phyloP scores from a whole-genome alignment of 192 early-diverging fungal species.

The Umbelopsis isabellina region DNA sequence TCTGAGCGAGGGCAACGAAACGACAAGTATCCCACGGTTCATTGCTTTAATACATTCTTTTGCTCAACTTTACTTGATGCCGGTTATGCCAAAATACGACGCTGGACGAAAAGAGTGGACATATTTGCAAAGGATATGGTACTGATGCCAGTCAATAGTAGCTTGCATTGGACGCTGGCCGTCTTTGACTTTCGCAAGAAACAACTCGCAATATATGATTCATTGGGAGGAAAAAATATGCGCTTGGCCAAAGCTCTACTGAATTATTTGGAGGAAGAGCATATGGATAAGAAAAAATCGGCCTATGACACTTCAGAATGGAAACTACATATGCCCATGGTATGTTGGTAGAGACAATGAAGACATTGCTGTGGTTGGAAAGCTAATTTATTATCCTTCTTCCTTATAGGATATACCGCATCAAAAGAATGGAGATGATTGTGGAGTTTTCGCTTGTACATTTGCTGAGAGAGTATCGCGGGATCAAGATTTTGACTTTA shows the following conservation, averaged over 20 bases:
- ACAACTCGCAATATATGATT: conserved; percentile 82
- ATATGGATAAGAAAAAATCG: conserved; percentile 69
- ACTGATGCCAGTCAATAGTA: conserved; percentile 82
- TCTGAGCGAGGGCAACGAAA: conserved; percentile 62
- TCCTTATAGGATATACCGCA: conserved; percentile 69
- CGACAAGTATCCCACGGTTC: conserved; percentile 61
- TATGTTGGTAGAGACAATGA: neutral
- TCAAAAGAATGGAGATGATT: conserved; percentile 91
- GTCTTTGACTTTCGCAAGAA: conserved; percentile 57
- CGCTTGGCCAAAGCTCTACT: conserved; percentile 57
- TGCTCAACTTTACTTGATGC: conserved; percentile 68
- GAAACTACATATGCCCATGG: conserved; percentile 60
- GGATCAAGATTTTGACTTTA: conserved; percentile 67
- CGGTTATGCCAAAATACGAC: conserved; percentile 73
- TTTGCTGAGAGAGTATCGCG: conserved; percentile 80
- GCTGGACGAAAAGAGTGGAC: conserved; percentile 85
- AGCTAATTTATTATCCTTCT: neutral
- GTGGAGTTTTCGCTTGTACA: conserved; percentile 90
- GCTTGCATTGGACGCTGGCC: conserved; percentile 49
- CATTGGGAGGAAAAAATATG: conserved; percentile 68
- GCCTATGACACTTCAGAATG: conserved; percentile 69
- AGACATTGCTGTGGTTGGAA: neutral
- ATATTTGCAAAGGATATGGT: conserved; percentile 79
- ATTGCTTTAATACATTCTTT: conserved; percentile 94
- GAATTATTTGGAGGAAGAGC: conserved; percentile 73